Evolutionary conservation across 192 early-diverging fungal genomes (phyloP), one percentile per base, ranked within the genome.

Genomic region (Allomyces macrogynus): DNA sequence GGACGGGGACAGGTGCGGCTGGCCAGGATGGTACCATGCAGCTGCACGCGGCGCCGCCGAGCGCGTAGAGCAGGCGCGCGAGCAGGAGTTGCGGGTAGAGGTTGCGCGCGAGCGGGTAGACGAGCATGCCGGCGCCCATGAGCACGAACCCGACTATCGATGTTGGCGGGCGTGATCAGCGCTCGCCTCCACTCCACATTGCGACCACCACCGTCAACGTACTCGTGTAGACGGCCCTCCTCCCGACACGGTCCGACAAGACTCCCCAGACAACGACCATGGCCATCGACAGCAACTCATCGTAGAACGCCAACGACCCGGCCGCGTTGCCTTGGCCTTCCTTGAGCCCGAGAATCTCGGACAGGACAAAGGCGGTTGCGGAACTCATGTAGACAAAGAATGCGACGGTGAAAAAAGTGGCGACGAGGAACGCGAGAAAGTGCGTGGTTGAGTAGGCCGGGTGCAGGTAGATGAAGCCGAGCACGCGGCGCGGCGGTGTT

Each of bases 301-400:
- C 82, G 64, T 81, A 84, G 32, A 89, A 80, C 1, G 78, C 73
- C 4, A 89, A 67, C n/a, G 74, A 77, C 1, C 87, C 87, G 0
- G 79, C 73, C 4, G 77, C 54, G 54, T 71, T 69, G 20, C 80
- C 80, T 0, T 27, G 62, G 11, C 67, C 60, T 16, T 24, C 11
- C 10, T 23, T 62, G 63, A 70, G 62, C 5, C 62, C 32, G 11
- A 81, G 57, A 22, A 75, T 43, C 10, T 69, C 61, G 0, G 64
- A 69, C 61, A 79, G 63, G 61, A 77, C 66, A 63, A 74, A 73
- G n/a, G 69, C 61, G 49, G 78, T 77, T 18, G 71, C 66, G 24
- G 67, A 68, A 23, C 68, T 64, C 23, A 79, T 66, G 63, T 73
- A 80, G 44, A 76, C 71, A 57, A 75, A 64, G 16, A 75, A 27